Base-by-base conservation (phyloP, 768 basidiomycete species). In the Calocybe cyanea region DNA sequence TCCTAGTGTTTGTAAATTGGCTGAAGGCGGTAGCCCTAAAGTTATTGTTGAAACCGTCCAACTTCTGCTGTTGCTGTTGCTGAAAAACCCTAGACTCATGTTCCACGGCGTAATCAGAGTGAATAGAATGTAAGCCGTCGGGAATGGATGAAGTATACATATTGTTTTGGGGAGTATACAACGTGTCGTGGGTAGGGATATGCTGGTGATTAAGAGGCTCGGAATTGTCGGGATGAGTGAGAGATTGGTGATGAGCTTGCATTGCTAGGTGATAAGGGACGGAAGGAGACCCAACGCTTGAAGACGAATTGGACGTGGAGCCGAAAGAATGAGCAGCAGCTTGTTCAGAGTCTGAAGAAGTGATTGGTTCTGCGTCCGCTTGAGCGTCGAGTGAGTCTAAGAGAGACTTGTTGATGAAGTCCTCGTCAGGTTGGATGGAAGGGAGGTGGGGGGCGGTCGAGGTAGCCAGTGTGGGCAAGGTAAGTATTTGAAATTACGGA, bases 341-440 rank as follows among this genome's bases (percentile, higher is more conserved):
- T 44, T 64, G 60, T 61, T 80, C 72, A 45, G 75, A 71, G 65
- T 80, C 78, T 51, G 76, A 67, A 40, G 75, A 70, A 28, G 66
- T 73, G 45, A 73, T 61, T 38, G 84, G 85, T 63, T 89, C 87
- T 45, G 85, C 77, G 77, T 90, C 87, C 41, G 83, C 87, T 66
- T 87, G 82, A 44, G 83, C 85, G 77, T 91, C 81, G 60, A 92
- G 77, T 33, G 83, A 85, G 65, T 87, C 88, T 55, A 91, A 69
- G 48, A 91, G 76, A 44, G 87, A 89, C 63, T 83, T 83, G 72
- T 90, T 91, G 63, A 91, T 88, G 58, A 83, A 82, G 67, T 86
- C 87, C 78, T 91, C 88, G 78, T 82, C 84, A 46, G 66, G 62
- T 51, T 63, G 69, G 57, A 68, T 70, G 57, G 67, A 69, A 54